These are phyloP conservation scores for Pistacia vera DNA, from an alignment of 345 rosid genomes.

Conservation along the genomic window DNA sequence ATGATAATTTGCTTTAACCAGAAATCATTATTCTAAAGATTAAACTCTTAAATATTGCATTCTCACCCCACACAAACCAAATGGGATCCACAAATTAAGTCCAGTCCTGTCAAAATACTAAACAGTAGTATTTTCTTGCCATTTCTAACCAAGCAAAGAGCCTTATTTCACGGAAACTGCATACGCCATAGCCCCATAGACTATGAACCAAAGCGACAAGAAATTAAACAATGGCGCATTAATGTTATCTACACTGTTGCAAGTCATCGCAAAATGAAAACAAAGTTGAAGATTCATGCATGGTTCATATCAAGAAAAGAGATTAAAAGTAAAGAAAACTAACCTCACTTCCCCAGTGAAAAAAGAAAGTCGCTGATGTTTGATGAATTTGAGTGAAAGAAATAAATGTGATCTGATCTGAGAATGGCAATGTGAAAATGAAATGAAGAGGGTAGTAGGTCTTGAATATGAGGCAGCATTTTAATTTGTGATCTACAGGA, in stretches of 20 bases:
- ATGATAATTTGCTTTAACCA: too few relatives aligned
- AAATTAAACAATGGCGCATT: too few relatives aligned
- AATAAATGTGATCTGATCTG: slow-evolving; percentile 17
- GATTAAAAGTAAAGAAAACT: neutral
- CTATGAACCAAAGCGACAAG: too few relatives aligned
- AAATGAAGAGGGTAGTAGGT: too few relatives aligned
- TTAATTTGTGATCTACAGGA: neutral
- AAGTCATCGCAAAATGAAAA: neutral
- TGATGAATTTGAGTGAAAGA: neutral
- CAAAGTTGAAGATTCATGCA: neutral
- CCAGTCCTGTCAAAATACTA: neutral
- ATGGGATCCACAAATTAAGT: neutral
- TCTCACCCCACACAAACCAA: too few relatives aligned
- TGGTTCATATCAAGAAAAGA: neutral
- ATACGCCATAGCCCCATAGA: too few relatives aligned
- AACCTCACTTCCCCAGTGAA: neutral
- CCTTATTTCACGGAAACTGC: neutral
- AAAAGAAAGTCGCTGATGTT: too few relatives aligned
- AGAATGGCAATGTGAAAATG: neutral
- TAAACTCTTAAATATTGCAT: too few relatives aligned
- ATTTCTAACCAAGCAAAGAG: slow-evolving; percentile 19
- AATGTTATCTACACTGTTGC: too few relatives aligned
- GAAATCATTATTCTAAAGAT: too few relatives aligned
- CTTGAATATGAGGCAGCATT: too few relatives aligned
- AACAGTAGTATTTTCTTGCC: neutral